Evolutionary conservation across 495 filamentous ascomycete species (phyloP).

Genomic region (Physcia stellaris): DNA sequence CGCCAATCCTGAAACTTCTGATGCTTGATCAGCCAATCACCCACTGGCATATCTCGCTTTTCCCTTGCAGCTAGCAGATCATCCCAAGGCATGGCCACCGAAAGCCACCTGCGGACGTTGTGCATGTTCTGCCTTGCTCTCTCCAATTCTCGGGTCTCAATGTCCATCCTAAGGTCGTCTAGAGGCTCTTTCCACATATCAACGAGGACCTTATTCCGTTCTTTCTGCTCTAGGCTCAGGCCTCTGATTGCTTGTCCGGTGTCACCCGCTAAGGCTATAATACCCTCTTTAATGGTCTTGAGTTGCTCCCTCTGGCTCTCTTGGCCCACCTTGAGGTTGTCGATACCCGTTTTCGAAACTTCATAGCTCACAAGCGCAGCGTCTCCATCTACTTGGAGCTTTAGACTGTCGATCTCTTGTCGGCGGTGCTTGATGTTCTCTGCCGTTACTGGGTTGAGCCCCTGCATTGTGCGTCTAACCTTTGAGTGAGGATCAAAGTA

Average conservation of each 20-base stretch:
- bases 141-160: neutral
- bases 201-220: constrained; percentile 4
- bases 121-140: constrained; percentile 1
- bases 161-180: constrained; percentile 3
- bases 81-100: constrained; percentile 2
- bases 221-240: constrained; percentile 3
- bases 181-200: constrained; percentile 9
- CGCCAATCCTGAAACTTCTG: constrained; percentile 1
- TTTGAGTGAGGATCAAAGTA: constrained; percentile 10
- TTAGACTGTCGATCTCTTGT: constrained; percentile 3
- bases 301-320: constrained; percentile 4
- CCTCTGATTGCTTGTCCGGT: constrained; percentile 1
- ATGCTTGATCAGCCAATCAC: constrained; percentile 6
- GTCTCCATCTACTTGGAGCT: constrained; percentile 4
- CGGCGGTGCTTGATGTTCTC: constrained; percentile 3
- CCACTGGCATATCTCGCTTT: constrained; percentile 4
- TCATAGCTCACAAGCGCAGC: constrained; percentile 9
- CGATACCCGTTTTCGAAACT: constrained; percentile 10
- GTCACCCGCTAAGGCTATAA: constrained; percentile 2
- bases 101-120: constrained; percentile 7
- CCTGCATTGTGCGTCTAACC: neutral
- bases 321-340: constrained; percentile 8
- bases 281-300: constrained; percentile 3
- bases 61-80: constrained; percentile 3
- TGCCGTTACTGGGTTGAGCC: constrained; percentile 10